Percentiles rank a stretch among this genome's conserved stretches.
phyloP scores from a whole-genome alignment of 108 stramenopile genomes.

The Cyclotella cryptica region DNA sequence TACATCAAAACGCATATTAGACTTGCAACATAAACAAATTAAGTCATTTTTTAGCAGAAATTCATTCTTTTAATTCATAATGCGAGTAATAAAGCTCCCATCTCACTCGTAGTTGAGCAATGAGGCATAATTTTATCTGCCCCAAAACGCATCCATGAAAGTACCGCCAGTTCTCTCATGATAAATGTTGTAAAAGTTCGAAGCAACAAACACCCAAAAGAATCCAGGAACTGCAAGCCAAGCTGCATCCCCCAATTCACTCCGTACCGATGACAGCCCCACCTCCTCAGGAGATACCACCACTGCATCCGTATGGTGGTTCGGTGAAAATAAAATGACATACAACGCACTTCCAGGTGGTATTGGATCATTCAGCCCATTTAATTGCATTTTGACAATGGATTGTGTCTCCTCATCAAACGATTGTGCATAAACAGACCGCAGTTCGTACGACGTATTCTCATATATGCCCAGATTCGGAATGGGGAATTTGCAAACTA shows the following conservation, averaged over 20 bases:
- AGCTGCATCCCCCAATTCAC: constrained; percentile 51
- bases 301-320: constrained; percentile 43
- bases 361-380: constrained; percentile 35
- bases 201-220: constrained; percentile 61
- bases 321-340: constrained; percentile 42
- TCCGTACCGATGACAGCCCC: constrained; percentile 50
- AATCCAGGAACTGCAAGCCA: constrained; percentile 64
- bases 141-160: constrained; percentile 67
- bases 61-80: background rate
- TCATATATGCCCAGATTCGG: constrained; percentile 53
- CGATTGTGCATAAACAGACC: constrained; percentile 58
- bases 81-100: background rate
- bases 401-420: constrained; percentile 53
- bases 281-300: constrained; percentile 69
- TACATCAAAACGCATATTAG: no score
- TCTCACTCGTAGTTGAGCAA: background rate
- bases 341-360: constrained; percentile 20
- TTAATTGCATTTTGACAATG: constrained; percentile 44
- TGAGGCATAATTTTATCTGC: constrained; percentile 31
- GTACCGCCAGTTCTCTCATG: constrained; percentile 63
- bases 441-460: constrained; percentile 58
- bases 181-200: constrained; percentile 56
- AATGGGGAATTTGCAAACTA: constrained; percentile 56
- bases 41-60: no score
- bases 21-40: no score